Evolutionary conservation across 306 rosid genomes (phyloP).

Genomic region (Astragalus glycyphyllos): DNA sequence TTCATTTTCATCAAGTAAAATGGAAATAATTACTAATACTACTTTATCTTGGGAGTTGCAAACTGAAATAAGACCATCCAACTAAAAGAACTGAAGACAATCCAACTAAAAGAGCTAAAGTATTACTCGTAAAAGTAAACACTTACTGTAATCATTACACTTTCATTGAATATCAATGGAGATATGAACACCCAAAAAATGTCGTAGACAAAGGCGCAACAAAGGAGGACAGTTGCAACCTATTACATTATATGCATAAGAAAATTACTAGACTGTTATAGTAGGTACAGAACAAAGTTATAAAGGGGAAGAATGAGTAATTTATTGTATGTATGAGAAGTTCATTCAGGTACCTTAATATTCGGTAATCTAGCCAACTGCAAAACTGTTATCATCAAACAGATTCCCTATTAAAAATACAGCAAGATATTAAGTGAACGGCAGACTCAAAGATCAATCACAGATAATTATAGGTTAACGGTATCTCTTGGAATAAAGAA

Average conservation of each 20-base stretch:
- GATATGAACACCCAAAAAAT: conserved; percentile 98
- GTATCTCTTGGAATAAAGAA: not conserved
- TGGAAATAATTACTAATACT: conserved; percentile 9
- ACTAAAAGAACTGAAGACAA: conserved; percentile 36
- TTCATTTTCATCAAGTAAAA: conserved; percentile 1
- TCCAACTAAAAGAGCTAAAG: conserved; percentile 32
- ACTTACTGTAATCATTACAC: conserved; percentile 92
- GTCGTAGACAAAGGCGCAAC: conserved; percentile 94
- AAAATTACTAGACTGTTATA: conserved; percentile 18
- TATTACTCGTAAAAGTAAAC: conserved; percentile 23
- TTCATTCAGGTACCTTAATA: conserved; percentile 71
- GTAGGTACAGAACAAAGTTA: conserved; percentile 25
- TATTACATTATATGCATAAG: conserved; percentile 44
- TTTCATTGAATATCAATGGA: conserved; percentile 71
- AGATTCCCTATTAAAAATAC: conserved; percentile 80
- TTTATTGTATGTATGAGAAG: conserved; percentile 32
- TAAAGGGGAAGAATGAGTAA: conserved; percentile 15
- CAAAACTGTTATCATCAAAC: conserved; percentile 94
- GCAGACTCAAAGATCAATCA: conserved; percentile 36
- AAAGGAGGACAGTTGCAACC: conserved; percentile 98
- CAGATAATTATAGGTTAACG: conserved; percentile 24
- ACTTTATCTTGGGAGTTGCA: conserved; percentile 18
- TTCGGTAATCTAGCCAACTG: conserved; percentile 92
- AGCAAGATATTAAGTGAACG: conserved; percentile 37
- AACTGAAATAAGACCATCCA: conserved; percentile 35